These are phyloP conservation scores for Aspergillus coremiiformis DNA, from an alignment of 495 filamentous ascomycete genomes.

Conservation along the genomic window DNA sequence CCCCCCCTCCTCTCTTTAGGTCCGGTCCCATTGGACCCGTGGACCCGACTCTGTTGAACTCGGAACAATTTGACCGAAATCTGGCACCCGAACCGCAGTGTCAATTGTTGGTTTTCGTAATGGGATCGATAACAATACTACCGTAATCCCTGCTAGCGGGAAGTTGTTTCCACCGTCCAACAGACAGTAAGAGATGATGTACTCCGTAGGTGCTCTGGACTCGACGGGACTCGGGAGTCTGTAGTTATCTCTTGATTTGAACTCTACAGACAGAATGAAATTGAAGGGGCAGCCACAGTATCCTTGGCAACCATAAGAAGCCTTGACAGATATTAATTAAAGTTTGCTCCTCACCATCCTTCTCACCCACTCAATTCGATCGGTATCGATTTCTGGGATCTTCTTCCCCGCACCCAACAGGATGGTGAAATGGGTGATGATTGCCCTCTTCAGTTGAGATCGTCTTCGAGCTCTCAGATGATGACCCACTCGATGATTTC, in stretches of 20 bases:
- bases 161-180: not conserved
- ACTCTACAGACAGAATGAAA: not conserved
- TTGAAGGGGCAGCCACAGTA: constrained; percentile 11
- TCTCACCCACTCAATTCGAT: constrained; percentile 15
- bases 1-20: not conserved
- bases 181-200: constrained; percentile 1
- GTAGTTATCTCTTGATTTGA: not conserved
- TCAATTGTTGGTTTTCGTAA: constrained; percentile 9
- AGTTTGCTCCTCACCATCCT: constrained; percentile 18
- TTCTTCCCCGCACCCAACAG: constrained; percentile 21
- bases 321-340: constrained; percentile 20
- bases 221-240: too few species aligned
- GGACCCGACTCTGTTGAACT: not conserved
- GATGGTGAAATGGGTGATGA: constrained; percentile 1
- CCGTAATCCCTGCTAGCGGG: not conserved
- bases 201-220: too few species aligned
- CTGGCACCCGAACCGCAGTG: not conserved
- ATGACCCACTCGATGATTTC: constrained; percentile 2
- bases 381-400: constrained; percentile 17
- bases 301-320: constrained; percentile 18
- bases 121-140: not conserved
- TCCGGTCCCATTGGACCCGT: not conserved
- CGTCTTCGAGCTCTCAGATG: not conserved
- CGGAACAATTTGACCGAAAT: not conserved
- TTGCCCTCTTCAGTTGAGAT: not conserved